Evolutionary conservation across 805 yeast species (phyloP), one percentile per base, ranked within the genome.

Genomic region (Candida khao-thaluensis): DNA sequence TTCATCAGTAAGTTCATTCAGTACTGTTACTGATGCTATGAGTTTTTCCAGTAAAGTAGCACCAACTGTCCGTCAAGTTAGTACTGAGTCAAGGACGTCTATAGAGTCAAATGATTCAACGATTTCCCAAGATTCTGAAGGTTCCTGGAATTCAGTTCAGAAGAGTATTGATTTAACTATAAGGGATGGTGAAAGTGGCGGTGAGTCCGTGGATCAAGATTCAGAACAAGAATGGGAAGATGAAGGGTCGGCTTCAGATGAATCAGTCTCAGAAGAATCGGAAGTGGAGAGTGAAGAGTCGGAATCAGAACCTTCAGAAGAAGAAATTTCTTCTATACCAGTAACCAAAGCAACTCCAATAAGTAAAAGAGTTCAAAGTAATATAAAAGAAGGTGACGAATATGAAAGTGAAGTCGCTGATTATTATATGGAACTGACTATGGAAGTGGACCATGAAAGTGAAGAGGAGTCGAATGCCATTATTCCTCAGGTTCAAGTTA

Each of bases 1-100:
- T 2, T 64, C 70, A 4, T 61, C 71, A 0, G 60, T 65, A 9
- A 62, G 69, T 42, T 57, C 66, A 1, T 60, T 63, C 40, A 62
- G 66, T 42, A 57, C 69, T 1, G 48, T 59, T 12, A 66, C 64
- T 2, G 70, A 64, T 30, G 46, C 57, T 16, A 43, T 57, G 44
- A 55, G 52, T 31, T 47, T 51, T 7, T 30, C 41, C 14, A 41
- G 38, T 16, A 41, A 25, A 16, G 5, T 27, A 9, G 30, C 23
- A n/a, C 33, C 23, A n/a, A n/a, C n/a, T n/a, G 16, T 30, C 6
- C 27, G 17, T 20, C 39, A 36, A 22, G 33, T 33, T 5, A 46
- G 43, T 17, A 30, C 21, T 12, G 35, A 35, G 16, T 41, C 47
- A 12, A 17, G 11, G 12, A 28, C 33, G 17, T 42, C 41, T 2